phyloP scores from a whole-genome alignment of 495 filamentous ascomycete species.

The Hyaloscypha hepaticicola region DNA sequence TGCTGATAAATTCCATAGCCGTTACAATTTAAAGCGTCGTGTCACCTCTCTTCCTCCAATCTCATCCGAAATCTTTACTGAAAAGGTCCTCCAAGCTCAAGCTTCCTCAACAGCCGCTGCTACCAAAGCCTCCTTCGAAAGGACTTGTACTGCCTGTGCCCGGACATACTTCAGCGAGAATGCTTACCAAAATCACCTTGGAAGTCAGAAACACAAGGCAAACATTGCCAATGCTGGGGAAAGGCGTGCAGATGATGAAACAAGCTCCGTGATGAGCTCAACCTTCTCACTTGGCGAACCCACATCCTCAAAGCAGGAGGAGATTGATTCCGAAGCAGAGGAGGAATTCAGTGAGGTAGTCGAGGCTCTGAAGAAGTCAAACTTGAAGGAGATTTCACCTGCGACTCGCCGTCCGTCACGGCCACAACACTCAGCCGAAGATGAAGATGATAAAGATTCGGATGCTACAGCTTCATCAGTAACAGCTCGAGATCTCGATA shows the following conservation, averaged over 20 bases:
- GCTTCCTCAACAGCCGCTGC: conserved; percentile 78
- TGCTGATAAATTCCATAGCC: conserved; percentile 47
- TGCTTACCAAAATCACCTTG: conserved; percentile 88
- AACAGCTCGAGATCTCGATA: conserved; percentile 30
- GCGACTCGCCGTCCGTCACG: conserved; percentile 34
- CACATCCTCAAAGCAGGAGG: conserved; percentile 36
- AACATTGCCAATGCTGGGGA: conserved; percentile 48
- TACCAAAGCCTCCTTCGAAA: conserved; percentile 87
- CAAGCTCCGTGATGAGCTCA: conserved; percentile 85
- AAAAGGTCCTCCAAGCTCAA: conserved; percentile 94
- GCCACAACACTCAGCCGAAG: conserved; percentile 31
- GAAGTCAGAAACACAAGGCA: conserved; percentile 85
- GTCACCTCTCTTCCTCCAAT: conserved; percentile 90
- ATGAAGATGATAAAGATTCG: conserved; percentile 29
- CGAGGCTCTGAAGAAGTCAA: conserved; percentile 71
- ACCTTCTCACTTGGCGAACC: conserved; percentile 82
- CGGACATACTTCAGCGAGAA: conserved; percentile 96
- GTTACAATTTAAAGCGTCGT: conserved; percentile 96
- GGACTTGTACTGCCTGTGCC: conserved; percentile 74
- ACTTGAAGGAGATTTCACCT: conserved; percentile 54
- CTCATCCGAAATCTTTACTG: conserved; percentile 88
- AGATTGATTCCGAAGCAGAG: conserved; percentile 56
- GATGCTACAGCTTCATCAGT: conserved; percentile 23
- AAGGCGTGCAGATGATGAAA: conserved; percentile 57
- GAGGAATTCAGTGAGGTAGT: conserved; percentile 77